Base-by-base conservation (phyloP, 345 rosid species). In the Lumnitzera littorea region DNA sequence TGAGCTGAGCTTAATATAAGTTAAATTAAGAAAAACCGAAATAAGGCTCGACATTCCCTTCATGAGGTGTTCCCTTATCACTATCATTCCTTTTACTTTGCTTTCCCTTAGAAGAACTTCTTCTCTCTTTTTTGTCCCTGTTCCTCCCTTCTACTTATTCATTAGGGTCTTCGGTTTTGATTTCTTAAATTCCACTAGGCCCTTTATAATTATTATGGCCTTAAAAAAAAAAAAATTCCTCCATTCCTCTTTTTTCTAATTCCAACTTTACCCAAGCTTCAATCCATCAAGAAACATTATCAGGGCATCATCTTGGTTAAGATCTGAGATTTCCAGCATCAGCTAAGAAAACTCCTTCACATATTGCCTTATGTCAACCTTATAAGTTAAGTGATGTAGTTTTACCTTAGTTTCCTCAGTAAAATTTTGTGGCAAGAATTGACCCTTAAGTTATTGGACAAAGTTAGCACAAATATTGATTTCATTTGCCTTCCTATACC, bases 301-400 rank as follows among this genome's bases (percentile, higher is more conserved):
- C 17, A 49, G 20, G 0, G 23, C 58, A 16, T 64, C 48, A 17
- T 41, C 20, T 7, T 27, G 23, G 31, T 23, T 24, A 8, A 48
- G 2, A n/a, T 54, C 17, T 2, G 61, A 36, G 25, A 31, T 57
- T 23, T 56, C 24, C 2, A 56, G 50, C 29, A 27, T 27, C 14
- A 50, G 10, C 15, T 65, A 48, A 1, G 29, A 9, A 62, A 65
- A 57, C 31, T 50, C 51, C 46, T 24, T 36, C 12, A 57, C 51
- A 2, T 65, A 57, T 23, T 57, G 36, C 17, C 0, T 15, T 20
- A 0, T 29, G 2, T 1, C 11, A 6, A 23, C 49, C 23, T 20
- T 65, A 4, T 6, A 57, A 16, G 15, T 31, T 7, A 58, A 51
- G 36, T 11, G 17, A 2, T 5, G 62, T 13, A 57, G 41, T 47